Conservation (phyloP, 352 stramenopile species). For the Pythium insidiosum region DNA sequence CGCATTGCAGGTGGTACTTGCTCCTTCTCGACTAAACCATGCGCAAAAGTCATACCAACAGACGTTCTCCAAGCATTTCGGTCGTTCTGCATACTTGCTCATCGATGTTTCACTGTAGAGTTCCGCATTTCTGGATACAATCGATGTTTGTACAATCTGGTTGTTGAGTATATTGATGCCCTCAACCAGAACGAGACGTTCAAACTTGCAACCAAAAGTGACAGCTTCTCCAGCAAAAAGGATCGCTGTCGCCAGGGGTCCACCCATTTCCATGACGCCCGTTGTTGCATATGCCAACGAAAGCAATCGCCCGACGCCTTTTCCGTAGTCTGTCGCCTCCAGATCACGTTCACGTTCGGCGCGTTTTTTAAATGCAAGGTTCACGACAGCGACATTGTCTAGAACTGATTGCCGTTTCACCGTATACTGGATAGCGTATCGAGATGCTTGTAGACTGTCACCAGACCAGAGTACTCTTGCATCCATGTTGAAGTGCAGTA, state of each 20-base stretch:
- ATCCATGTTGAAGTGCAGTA: conserved; percentile 25
- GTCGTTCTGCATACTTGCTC: conserved; percentile 5
- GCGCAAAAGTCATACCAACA: conserved; percentile 20
- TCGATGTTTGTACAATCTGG: conserved; percentile 3
- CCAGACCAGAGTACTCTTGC: conserved; percentile 10
- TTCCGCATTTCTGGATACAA: conserved; percentile 1
- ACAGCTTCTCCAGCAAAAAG: conserved; percentile 12
- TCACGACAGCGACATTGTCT: conserved; percentile 17
- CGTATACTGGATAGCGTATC: conserved; percentile 18
- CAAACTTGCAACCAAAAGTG: conserved; percentile 15
- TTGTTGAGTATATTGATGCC: conserved; percentile 13
- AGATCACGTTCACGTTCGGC: conserved; percentile 4
- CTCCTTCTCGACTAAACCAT: conserved; percentile 5
- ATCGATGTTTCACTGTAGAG: conserved; percentile 14
- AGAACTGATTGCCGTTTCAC: conserved; percentile 17
- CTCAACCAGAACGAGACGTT: conserved; percentile 12
- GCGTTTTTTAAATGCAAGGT: conserved; percentile 10
- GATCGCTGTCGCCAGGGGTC: conserved; percentile 13
- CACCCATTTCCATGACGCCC: conserved; percentile 18
- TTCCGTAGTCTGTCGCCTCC: neutral
- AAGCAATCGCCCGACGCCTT: conserved; percentile 13
- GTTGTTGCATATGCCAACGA: conserved; percentile 11
- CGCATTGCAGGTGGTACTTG: neutral
- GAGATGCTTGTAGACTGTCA: conserved; percentile 7
- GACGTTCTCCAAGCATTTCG: conserved; percentile 4